Evolutionary conservation across 2,329 filamentous ascomycete genomes (phyloP), one percentile per base, ranked within the genome.

Genomic region (Colletotrichum zoysiae): DNA sequence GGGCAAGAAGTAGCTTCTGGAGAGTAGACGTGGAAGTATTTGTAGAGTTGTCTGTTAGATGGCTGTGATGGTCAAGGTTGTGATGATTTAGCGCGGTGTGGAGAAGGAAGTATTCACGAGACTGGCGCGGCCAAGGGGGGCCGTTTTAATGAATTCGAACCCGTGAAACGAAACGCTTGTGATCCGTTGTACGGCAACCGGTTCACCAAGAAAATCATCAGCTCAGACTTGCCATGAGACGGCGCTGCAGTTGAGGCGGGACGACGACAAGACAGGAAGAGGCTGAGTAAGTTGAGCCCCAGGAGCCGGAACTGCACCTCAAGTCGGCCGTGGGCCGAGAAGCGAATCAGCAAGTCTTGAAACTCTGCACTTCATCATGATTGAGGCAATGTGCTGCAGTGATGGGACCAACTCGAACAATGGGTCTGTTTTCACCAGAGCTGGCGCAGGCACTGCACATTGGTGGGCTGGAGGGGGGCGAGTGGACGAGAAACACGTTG

Each of bases 171-270:
- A 42, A 71, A 55, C 40, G 50, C 23, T 40, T 42, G 65, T 23
- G 42, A 56, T 61, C 40, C 23, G 65, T 40, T 68, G 64, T 30
- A 42, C 68, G 64, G 65, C 48, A 58, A 35, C 35, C 69, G 65
- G 59, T 53, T 63, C 69, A 64, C 61, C 59, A 71, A 38, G 40
- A 46, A 53, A 69, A 71, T 69, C 69, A 69, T 71, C 69, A 64
- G 69, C 69, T 71, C 69, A 69, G 69, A 69, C 65, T 60, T 78
- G 66, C 56, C 64, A 57, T 68, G 70, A 61, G 56, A 69, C 58
- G 64, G 59, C 68, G 55, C 53, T 65, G 61, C 59, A 60, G 67
- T 63, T 55, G 67, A 64, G 57, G 62, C 67, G 63, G 59, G 71
- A 71, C 40, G 71, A 73, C 51, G 71, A 61, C 64, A 71, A 67